A percentile compares a stretch with the other conserved stretches of the same genome.
phyloP scores from a whole-genome alignment of 345 rosid genomes.

The Sisymbrium altissimum region DNA sequence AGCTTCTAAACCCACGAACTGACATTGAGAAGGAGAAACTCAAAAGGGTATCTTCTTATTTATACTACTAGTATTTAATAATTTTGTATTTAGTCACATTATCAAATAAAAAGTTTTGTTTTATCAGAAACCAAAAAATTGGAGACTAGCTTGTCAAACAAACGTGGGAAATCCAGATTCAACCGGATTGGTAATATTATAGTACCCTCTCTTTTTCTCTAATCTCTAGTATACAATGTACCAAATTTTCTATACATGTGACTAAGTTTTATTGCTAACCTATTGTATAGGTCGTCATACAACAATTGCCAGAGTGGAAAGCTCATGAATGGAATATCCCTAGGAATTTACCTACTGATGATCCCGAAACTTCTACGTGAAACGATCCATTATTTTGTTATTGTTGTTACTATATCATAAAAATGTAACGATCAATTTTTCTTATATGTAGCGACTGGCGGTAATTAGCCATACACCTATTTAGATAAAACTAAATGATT shows the following conservation, averaged over 20 bases:
- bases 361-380: conserved; percentile 28
- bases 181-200: conserved; percentile 54
- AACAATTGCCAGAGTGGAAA: conserved; percentile 95
- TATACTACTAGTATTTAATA: background rate
- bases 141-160: conserved; percentile 95
- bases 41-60: conserved; percentile 42
- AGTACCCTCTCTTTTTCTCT: background rate
- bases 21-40: conserved; percentile 79
- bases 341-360: conserved; percentile 28
- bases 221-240: background rate
- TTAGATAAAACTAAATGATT: background rate
- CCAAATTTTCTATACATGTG: background rate
- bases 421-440: background rate
- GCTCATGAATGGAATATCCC: conserved; percentile 80
- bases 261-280: background rate
- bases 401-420: conserved; percentile 3
- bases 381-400: conserved; percentile 1
- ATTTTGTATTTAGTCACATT: background rate
- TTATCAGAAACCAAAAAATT: conserved; percentile 72
- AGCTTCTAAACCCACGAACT: conserved; percentile 70
- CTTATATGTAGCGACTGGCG: background rate
- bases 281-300: conserved; percentile 61
- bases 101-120: background rate
- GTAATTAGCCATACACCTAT: conserved; percentile 2
- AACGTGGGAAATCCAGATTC: conserved; percentile 74